Evolutionary conservation across 2,329 filamentous ascomycete genomes (phyloP).

Genomic region (Penicillium psychrosexuale): DNA sequence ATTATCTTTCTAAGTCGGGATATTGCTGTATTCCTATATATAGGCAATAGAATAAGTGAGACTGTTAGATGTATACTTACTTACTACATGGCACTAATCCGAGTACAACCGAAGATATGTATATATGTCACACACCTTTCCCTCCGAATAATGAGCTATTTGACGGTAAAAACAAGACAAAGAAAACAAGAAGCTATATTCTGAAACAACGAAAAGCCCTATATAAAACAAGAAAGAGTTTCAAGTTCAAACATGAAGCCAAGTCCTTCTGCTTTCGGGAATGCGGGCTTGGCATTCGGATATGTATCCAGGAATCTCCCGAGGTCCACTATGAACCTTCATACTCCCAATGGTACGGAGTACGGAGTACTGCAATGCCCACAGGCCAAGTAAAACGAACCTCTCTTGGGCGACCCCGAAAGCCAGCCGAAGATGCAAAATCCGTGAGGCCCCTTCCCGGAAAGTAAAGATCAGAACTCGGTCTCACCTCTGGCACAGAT

Average conservation of each 20-base stretch:
- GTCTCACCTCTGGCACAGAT: neutral
- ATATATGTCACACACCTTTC: neutral
- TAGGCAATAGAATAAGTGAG: neutral
- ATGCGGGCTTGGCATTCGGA: neutral
- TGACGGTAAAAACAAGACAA: too few species aligned
- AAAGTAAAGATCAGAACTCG: neutral
- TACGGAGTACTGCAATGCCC: neutral
- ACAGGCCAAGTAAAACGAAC: neutral
- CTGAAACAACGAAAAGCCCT: neutral
- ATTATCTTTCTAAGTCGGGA: neutral
- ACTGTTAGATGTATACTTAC: neutral
- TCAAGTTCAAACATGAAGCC: neutral
- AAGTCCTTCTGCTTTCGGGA: neutral
- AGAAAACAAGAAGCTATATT: neutral
- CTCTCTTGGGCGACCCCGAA: neutral
- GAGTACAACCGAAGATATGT: neutral
- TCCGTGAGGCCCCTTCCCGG: neutral
- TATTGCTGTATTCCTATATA: neutral
- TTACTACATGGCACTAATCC: neutral
- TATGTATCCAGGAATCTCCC: neutral
- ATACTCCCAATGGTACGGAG: neutral
- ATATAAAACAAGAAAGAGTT: neutral
- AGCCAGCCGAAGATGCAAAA: constrained; percentile 1
- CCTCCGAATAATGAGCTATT: too few species aligned
- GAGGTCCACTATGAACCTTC: neutral